Evolutionary conservation across 2,329 filamentous ascomycete genomes (phyloP).

Genomic region (Endoconidiophora polonica): DNA sequence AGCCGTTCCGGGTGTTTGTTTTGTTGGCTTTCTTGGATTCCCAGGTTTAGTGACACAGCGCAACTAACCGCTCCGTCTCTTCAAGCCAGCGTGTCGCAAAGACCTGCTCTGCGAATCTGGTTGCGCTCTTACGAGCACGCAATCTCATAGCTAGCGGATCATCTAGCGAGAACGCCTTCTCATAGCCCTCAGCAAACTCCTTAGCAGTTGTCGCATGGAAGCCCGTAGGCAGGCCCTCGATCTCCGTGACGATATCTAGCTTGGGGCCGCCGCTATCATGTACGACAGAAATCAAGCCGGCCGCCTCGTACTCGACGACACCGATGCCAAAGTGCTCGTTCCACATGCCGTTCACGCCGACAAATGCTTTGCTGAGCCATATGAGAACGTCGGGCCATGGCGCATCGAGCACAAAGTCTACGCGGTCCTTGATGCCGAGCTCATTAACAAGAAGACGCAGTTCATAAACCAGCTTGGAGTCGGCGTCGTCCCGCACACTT

Average conservation of each 20-base stretch:
- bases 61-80: constrained; percentile 58
- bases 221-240: constrained; percentile 63
- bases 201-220: constrained; percentile 67
- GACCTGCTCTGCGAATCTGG: constrained; percentile 72
- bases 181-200: constrained; percentile 70
- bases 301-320: constrained; percentile 94
- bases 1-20: too few species aligned
- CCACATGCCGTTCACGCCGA: constrained; percentile 98
- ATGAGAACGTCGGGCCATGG: constrained; percentile 75
- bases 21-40: too few species aligned
- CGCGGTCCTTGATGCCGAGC: constrained; percentile 64
- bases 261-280: constrained; percentile 89
- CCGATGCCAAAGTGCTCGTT: constrained; percentile 99
- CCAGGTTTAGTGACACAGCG: constrained; percentile 19
- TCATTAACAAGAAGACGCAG: constrained; percentile 75
- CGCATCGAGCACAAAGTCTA: constrained; percentile 80
- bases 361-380: constrained; percentile 57
- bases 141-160: constrained; percentile 60
- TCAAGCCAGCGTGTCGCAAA: constrained; percentile 66
- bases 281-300: constrained; percentile 80
- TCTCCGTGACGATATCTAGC: constrained; percentile 71
- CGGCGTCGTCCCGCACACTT: constrained; percentile 71
- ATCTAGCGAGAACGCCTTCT: constrained; percentile 54
- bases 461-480: constrained; percentile 72
- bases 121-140: constrained; percentile 61